These are phyloP conservation scores for Leishmania major DNA, from an alignment of 208 protist species.

Conservation along the genomic window DNA sequence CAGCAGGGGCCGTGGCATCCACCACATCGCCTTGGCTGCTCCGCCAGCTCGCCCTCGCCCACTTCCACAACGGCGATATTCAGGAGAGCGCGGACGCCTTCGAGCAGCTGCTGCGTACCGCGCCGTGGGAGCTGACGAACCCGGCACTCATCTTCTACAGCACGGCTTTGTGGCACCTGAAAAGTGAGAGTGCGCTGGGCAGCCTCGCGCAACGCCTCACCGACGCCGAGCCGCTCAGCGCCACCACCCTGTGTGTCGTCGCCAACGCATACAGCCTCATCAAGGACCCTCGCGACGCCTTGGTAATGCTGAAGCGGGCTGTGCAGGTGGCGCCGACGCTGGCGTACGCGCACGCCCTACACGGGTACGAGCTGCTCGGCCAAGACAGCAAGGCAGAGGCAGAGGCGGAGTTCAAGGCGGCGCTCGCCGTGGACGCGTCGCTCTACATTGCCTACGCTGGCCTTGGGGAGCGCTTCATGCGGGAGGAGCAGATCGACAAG, in stretches of 20 bases:
- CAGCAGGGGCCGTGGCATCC: neutral
- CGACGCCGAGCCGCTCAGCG: conserved; percentile 82
- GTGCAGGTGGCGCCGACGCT: conserved; percentile 86
- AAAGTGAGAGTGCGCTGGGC: conserved; percentile 74
- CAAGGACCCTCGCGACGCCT: conserved; percentile 93
- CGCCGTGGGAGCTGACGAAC: conserved; percentile 64
- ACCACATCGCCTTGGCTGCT: conserved; percentile 46
- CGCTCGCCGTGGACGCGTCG: conserved; percentile 86
- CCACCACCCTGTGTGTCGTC: conserved; percentile 91
- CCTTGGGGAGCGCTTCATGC: conserved; percentile 92
- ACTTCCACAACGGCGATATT: conserved; percentile 80
- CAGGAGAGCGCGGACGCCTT: conserved; percentile 60
- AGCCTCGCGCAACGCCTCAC: conserved; percentile 90
- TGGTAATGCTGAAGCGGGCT: conserved; percentile 94
- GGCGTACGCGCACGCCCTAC: conserved; percentile 94
- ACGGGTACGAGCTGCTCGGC: conserved; percentile 94
- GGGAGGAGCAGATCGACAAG: conserved; percentile 90
- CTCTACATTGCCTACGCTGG: conserved; percentile 98
- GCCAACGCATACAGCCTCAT: conserved; percentile 95
- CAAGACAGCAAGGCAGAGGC: conserved; percentile 95
- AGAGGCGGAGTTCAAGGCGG: conserved; percentile 83
- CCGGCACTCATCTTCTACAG: conserved; percentile 92
- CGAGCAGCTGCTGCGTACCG: conserved; percentile 36
- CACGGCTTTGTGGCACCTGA: conserved; percentile 96
- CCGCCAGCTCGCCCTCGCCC: conserved; percentile 58